Conservation (phyloP, 768 basidiomycete genomes). For the Bullera alba region DNA sequence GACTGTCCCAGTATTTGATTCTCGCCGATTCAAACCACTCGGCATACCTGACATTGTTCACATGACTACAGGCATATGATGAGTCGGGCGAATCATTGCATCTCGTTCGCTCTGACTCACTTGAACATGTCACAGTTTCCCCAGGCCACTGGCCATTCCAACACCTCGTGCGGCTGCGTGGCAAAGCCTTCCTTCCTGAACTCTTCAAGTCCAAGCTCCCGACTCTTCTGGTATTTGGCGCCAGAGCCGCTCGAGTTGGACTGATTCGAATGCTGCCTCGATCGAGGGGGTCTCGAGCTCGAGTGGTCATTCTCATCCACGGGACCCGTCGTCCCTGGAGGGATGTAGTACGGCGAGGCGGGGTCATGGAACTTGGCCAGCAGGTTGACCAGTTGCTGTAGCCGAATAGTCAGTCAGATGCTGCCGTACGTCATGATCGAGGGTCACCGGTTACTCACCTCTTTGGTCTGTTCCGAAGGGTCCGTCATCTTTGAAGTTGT, state of each 20-base stretch:
- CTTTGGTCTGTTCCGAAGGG: too few species aligned
- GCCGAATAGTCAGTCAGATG: too few species aligned
- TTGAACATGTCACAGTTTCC: conserved; percentile 38
- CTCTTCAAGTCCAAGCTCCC: conserved; percentile 7
- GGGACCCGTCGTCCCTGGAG: conserved; percentile 28
- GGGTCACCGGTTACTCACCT: too few species aligned
- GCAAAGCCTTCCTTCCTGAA: conserved; percentile 27
- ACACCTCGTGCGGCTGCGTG: conserved; percentile 11
- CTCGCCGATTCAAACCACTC: conserved; percentile 35
- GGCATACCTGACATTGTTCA: conserved; percentile 35
- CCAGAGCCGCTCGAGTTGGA: too few species aligned
- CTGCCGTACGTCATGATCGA: too few species aligned
- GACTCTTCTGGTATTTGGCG: neutral
- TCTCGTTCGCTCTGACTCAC: conserved; percentile 15
- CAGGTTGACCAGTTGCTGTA: neutral
- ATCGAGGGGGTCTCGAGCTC: conserved; percentile 2
- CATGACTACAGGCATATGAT: conserved; percentile 17
- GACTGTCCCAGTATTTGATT: conserved; percentile 24
- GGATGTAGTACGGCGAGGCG: conserved; percentile 26
- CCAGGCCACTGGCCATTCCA: conserved; percentile 40
- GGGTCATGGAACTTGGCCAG: conserved; percentile 31
- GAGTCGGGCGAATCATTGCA: neutral
- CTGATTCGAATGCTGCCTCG: too few species aligned
- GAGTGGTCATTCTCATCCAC: conserved; percentile 32
- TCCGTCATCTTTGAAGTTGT: too few species aligned